These are phyloP conservation scores for Wickerhamiella sorbophila DNA, from an alignment of 805 yeast species.

Conservation along the genomic window DNA sequence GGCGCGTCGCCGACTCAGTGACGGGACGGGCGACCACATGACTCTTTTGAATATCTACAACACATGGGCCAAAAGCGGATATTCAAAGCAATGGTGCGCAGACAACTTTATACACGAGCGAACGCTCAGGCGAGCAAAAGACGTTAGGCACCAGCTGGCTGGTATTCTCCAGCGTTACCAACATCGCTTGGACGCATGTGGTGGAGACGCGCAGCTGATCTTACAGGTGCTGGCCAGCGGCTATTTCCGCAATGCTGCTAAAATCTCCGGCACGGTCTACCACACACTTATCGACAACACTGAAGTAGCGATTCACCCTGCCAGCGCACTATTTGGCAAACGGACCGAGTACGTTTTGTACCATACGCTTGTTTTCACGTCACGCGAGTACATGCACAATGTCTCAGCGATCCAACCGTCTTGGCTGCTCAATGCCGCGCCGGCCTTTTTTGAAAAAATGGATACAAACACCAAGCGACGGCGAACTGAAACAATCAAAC, in stretches of 20 bases:
- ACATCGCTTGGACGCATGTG: conserved; percentile 23
- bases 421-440: conserved; percentile 66
- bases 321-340: conserved; percentile 62
- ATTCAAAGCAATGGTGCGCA: conserved; percentile 66
- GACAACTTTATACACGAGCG: conserved; percentile 71
- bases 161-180: conserved; percentile 29
- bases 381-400: conserved; percentile 78
- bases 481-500: conserved; percentile 53
- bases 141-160: conserved; percentile 56
- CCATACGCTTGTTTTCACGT: conserved; percentile 71
- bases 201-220: conserved; percentile 25
- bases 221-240: conserved; percentile 52
- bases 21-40: conserved; percentile 62
- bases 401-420: conserved; percentile 52
- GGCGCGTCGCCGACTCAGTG: conserved; percentile 40
- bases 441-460: conserved; percentile 50
- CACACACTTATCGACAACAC: conserved; percentile 27
- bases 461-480: conserved; percentile 32
- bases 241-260: conserved; percentile 51
- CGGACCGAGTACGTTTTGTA: conserved; percentile 53
- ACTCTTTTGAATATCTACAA: conserved; percentile 59
- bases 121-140: conserved; percentile 51
- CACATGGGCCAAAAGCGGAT: conserved; percentile 59
- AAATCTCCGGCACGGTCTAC: conserved; percentile 44
- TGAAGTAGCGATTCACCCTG: conserved; percentile 66